phyloP scores from a whole-genome alignment of 495 filamentous ascomycete genomes.

The Aspergillus conjunctus region DNA sequence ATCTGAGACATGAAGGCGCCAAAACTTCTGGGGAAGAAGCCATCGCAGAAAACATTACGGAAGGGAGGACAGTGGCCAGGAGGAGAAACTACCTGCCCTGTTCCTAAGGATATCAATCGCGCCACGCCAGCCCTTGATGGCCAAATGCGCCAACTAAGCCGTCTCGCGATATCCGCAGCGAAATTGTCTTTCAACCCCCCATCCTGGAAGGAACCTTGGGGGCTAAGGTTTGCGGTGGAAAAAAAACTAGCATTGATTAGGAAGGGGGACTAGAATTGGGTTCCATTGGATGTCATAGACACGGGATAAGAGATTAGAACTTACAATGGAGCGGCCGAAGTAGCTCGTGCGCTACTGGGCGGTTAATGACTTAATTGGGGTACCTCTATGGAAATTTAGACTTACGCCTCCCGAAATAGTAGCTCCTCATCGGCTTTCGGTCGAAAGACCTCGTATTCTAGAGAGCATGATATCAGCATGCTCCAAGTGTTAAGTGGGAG shows the following conservation, averaged over 20 bases:
- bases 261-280: not conserved
- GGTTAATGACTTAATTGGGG: not conserved
- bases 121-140: conserved; percentile 9
- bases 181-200: conserved; percentile 31
- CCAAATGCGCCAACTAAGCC: conserved; percentile 27
- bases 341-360: conserved; percentile 25
- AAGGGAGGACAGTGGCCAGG: conserved; percentile 20
- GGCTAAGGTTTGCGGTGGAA: conserved; percentile 21
- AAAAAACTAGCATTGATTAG: conserved; percentile 24
- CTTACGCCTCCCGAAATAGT: conserved; percentile 29
- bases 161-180: conserved; percentile 24
- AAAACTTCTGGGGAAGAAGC: conserved; percentile 28
- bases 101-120: conserved; percentile 26
- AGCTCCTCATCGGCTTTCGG: conserved; percentile 23
- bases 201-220: conserved; percentile 30
- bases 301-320: not conserved
- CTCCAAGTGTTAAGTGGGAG: not conserved
- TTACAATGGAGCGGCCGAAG: conserved; percentile 27
- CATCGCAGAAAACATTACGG: conserved; percentile 27
- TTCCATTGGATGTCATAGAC: not conserved
- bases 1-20: conserved; percentile 31
- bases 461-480: not conserved
- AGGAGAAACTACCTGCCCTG: conserved; percentile 8
- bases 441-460: conserved; percentile 31
- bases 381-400: not conserved